Base-by-base conservation (phyloP, 1,284 basidiomycete genomes). In the Leccinum pachyderme region DNA sequence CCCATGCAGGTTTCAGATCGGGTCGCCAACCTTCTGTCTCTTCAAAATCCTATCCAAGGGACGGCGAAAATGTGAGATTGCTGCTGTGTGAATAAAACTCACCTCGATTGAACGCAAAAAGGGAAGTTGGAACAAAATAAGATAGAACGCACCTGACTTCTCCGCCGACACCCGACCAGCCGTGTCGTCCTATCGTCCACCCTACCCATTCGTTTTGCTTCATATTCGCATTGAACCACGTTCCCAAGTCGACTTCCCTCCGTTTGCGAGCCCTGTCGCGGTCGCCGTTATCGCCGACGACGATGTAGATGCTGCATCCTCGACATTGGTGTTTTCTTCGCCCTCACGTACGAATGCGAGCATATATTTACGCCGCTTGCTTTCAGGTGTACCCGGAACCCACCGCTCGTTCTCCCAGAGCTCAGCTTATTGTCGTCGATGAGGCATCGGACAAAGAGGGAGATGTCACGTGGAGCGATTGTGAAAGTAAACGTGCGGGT, bases 1-100 rank as follows among this genome's bases (percentile, higher is more conserved):
- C 41, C 41, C 41, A 44, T 44, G 28, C 12, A 1, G 77, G 84
- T 35, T 74, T 73, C 12, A 84, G 59, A 69, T 91, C 87, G 15
- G 82, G 77, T 54, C 84, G 75, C 89, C 89, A 91, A 58, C 85
- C 81, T 61, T 91, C 88, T 0, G 85, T 86, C 58, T 83, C 78
- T 6, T 90, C 81, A 60, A 90, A 90, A 0, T 72, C 68, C 87
- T 87, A 91, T 0, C 84, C 83, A 5, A 81, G 75, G 2, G 81
- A 79, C 25, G 91, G 80, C 4, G 83, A 81, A 60, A 91, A 89
- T 9, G 86, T 89, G 55, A 90, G 77, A 74, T 87, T 88, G 71
- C 87, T 90, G 73, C 86, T 88, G 55, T 47, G 53, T 62, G 35
- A 22, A 41, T 15, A 1, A 5, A 18, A 41, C 4, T n/a, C 24